Base-by-base conservation (phyloP, 768 basidiomycete genomes). In the Boletus edulis region DNA sequence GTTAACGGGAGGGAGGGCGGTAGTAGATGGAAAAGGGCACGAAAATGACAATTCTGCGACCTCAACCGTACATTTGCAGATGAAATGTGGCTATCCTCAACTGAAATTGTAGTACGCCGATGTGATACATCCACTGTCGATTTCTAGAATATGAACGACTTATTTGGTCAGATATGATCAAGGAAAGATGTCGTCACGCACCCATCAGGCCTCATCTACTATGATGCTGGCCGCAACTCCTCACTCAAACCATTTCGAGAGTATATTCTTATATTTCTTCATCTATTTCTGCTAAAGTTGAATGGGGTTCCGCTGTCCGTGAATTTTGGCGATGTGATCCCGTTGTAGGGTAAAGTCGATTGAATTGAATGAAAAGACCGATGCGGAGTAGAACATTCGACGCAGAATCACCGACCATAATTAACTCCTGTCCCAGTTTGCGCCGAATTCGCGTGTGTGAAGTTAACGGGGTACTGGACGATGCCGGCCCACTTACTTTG, bases 11-110 rank as follows among this genome's bases (percentile, higher is more conserved):
- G 15, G 22, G 56, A 51, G 14, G 61, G 41, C 14, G 53, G 48
- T 46, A 50, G 49, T n/a, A 52, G 32, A 22, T 27, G 45, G 18
- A 69, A 69, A 55, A 69, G 22, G 49, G 49, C 58, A 50, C 63
- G 67, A 29, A 63, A 54, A 46, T 61, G 42, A 57, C 37, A 11
- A 29, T 20, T 43, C 12, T 40, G 15, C 20, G 11, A 27, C 10
- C 6, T 18, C 4, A 10, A 5, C 14, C 41, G 13, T 40, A 35
- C 18, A 29, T 17, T 53, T 22, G 13, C 39, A 3, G 8, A 40
- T 31, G 40, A 39, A 20, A n/a, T 22, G 5, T 20, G 34, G 22
- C 18, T 39, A 24, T 22, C 51, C 35, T 48, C n/a, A 11, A 11
- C 5, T 46, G 31, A 27, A 48, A 24, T 15, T n/a, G 17, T 17